These are phyloP conservation scores for Omphalea diandra DNA, from an alignment of 441 rosid species.

Conservation along the genomic window DNA sequence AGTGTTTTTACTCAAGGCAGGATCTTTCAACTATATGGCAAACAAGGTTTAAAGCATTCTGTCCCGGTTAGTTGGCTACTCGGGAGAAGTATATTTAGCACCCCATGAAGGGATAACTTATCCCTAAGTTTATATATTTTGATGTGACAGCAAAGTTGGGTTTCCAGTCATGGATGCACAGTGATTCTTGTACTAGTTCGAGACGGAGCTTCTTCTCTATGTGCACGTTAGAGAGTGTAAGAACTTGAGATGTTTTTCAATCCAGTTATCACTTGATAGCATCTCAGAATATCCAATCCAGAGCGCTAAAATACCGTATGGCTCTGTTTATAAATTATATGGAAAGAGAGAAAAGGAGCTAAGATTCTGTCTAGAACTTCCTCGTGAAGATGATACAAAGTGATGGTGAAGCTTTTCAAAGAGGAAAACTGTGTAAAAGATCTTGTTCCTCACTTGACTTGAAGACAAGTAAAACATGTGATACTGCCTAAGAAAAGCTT, in stretches of 20 bases:
- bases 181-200: constrained; percentile 3
- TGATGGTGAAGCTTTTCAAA: constrained; percentile 16
- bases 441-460: constrained; percentile 31
- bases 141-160: neutral
- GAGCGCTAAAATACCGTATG: neutral
- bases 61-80: neutral
- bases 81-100: neutral
- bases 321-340: neutral
- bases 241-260: neutral
- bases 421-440: constrained; percentile 28
- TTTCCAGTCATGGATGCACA: neutral
- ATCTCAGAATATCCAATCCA: constrained; percentile 10
- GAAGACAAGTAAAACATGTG: constrained; percentile 21
- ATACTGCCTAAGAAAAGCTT: constrained; percentile 5
- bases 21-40: neutral
- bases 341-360: neutral
- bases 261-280: neutral
- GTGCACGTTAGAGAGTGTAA: neutral
- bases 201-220: neutral
- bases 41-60: neutral
- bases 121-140: neutral
- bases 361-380: constrained; percentile 16
- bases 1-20: neutral
- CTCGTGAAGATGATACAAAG: constrained; percentile 26
- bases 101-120: neutral